Conservation (phyloP, 106 monocot species). For the Dendrobium officinale region DNA sequence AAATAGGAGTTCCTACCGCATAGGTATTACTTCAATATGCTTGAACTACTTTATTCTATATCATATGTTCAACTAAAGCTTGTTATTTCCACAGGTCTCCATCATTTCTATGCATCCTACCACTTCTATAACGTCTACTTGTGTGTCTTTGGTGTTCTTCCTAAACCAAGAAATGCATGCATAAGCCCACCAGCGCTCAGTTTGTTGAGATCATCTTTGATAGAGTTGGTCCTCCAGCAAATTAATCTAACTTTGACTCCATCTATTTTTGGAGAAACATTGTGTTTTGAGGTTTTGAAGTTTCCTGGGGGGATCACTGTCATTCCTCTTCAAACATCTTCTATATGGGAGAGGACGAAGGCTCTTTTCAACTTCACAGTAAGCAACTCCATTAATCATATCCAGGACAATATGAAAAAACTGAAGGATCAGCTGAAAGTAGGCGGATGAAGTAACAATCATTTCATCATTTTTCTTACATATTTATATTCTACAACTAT, state of each 20-base stretch:
- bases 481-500: background rate
- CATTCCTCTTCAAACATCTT: conserved; percentile 45
- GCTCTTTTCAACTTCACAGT: conserved; percentile 61
- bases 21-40: conserved; percentile 29
- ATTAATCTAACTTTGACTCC: conserved; percentile 55
- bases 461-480: background rate
- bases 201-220: conserved; percentile 60
- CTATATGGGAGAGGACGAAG: conserved; percentile 53
- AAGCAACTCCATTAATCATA: conserved; percentile 40
- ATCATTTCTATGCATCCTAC: conserved; percentile 45
- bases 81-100: conserved; percentile 41
- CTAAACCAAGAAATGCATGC: conserved; percentile 24
- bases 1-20: conserved; percentile 59
- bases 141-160: conserved; percentile 56
- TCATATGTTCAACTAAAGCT: background rate
- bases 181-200: conserved; percentile 53
- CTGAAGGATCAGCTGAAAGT: conserved; percentile 60
- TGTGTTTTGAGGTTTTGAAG: conserved; percentile 53
- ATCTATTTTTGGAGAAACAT: conserved; percentile 55
- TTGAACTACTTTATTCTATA: conserved; percentile 20
- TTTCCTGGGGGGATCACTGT: conserved; percentile 77
- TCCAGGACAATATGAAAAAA: conserved; percentile 42
- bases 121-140: conserved; percentile 35
- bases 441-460: conserved; percentile 63
- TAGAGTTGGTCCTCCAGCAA: conserved; percentile 47